These are phyloP conservation scores for Colletotrichum somersetense DNA, from an alignment of 2,329 filamentous ascomycete species.

Conservation along the genomic window DNA sequence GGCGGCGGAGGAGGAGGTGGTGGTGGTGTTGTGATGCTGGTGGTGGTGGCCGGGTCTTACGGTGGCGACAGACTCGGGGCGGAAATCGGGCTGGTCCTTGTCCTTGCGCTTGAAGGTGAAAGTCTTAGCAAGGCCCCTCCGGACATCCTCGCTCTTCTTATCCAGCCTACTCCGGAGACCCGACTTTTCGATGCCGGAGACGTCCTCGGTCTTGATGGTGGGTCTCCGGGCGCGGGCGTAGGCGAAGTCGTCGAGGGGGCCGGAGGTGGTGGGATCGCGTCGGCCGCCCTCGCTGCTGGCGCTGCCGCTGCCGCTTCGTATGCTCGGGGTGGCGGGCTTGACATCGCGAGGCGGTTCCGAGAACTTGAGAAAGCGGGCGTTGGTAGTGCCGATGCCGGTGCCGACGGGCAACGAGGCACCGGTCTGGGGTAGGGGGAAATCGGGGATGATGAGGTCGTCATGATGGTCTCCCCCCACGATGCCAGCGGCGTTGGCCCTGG, in stretches of 20 bases:
- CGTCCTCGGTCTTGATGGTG: conserved; percentile 62
- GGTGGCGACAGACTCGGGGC: conserved; percentile 55
- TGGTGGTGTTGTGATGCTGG: too few relatives aligned
- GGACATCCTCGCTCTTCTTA: conserved; percentile 67
- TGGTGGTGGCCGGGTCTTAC: conserved; percentile 47
- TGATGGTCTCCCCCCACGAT: conserved; percentile 46
- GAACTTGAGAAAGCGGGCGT: conserved; percentile 61
- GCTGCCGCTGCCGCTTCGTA: conserved; percentile 55
- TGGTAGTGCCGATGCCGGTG: conserved; percentile 58
- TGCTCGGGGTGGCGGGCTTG: conserved; percentile 48
- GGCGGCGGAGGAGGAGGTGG: background rate
- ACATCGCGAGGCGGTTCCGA: conserved; percentile 54
- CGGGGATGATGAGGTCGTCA: conserved; percentile 54
- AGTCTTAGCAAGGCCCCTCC: conserved; percentile 65
- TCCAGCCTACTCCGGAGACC: conserved; percentile 65
- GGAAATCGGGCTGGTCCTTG: conserved; percentile 52
- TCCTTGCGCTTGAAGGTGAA: conserved; percentile 65
- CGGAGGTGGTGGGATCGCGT: conserved; percentile 46
- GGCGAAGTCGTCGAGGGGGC: conserved; percentile 58
- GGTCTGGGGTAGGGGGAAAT: conserved; percentile 53
- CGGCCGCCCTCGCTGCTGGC: conserved; percentile 49
- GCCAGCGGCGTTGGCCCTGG: conserved; percentile 50
- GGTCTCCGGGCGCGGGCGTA: conserved; percentile 59
- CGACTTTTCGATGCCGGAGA: conserved; percentile 68
- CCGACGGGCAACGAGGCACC: conserved; percentile 49